These are phyloP conservation scores for Lolium multiflorum DNA, from an alignment of 176 grass and related monocot species.

Conservation along the genomic window DNA sequence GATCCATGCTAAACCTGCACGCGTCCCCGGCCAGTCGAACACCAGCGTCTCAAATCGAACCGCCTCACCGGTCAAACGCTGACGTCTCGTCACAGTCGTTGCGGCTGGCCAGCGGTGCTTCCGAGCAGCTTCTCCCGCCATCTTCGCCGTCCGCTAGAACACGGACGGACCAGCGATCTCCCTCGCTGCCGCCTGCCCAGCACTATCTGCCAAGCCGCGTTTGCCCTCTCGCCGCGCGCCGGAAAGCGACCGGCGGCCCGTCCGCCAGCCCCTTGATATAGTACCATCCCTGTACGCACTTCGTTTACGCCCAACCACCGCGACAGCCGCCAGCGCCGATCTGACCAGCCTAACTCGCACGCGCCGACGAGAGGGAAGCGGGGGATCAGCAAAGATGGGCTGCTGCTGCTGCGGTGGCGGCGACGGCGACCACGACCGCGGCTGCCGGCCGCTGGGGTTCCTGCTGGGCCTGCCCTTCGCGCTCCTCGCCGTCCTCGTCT, in stretches of 20 bases:
- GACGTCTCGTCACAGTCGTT: neutral
- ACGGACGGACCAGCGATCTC: neutral
- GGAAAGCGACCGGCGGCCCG: conserved; percentile 36
- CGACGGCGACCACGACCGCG: conserved; percentile 41
- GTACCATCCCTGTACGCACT: neutral
- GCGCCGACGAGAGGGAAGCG: neutral
- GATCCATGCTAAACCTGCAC: neutral
- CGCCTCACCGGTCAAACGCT: conserved; percentile 11
- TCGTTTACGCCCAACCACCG: neutral
- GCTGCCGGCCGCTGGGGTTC: conserved; percentile 65
- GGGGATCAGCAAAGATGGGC: conserved; percentile 37
- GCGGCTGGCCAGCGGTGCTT: neutral
- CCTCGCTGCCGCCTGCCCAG: neutral
- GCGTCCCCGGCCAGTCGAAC: neutral
- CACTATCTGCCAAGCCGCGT: neutral
- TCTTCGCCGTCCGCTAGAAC: neutral
- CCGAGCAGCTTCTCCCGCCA: neutral
- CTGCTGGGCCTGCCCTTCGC: conserved; percentile 70
- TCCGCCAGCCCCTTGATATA: conserved; percentile 3
- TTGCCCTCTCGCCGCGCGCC: neutral
- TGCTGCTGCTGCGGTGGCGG: conserved; percentile 36
- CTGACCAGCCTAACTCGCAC: neutral
- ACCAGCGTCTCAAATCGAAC: neutral
- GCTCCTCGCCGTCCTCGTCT: conserved; percentile 69
- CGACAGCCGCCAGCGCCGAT: conserved; percentile 4